Evolutionary conservation across 2,329 filamentous ascomycete species (phyloP), one percentile per base, ranked within the genome.

Genomic region (Arachnomyces sp.): DNA sequence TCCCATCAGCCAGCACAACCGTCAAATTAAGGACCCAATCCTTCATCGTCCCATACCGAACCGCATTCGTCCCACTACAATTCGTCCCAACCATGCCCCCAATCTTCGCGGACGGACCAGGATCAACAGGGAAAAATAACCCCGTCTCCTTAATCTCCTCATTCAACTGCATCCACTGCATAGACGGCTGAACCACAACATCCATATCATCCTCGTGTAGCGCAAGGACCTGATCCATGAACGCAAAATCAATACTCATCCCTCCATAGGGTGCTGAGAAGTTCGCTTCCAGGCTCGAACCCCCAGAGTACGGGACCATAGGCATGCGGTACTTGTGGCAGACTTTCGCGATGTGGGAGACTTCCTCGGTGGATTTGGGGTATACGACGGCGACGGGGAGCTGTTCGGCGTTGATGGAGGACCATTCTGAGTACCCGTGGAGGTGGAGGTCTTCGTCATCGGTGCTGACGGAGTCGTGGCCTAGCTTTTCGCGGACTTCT

Each of bases 121-220:
- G 89, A 54, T 95, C 89, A 9, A 94, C 81, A 1, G 89, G 89
- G 57, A 94, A 93, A 66, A 94, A 94, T 1, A 95, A 74, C 0
- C 85, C 85, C 3, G 77, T 81, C 30, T 76, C 72, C 61, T 82
- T 77, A 54, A 84, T 79, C 36, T 79, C 72, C 48, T 82, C 78
- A 53, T 95, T 95, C 43, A 95, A 66, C 38, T 84, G 79, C 74
- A 93, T 88, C 88, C 88, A 95, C n/a, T 83, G 82, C 7, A 95
- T 81, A 5, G 84, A 84, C 2, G 89, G 89, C 59, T 95, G 89
- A 2, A 95, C 87, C 3, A 94, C 84, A 36, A 94, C 73, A 52
- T 95, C 89, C 84, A 94, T 87, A 58, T 94, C 89, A 3, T 85
- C 82, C 50, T 84, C 81, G 59, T 94, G 83, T 42, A 94, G 71